These are phyloP conservation scores for Eutypa lata DNA, from an alignment of 2,329 filamentous ascomycete genomes.

Conservation along the genomic window DNA sequence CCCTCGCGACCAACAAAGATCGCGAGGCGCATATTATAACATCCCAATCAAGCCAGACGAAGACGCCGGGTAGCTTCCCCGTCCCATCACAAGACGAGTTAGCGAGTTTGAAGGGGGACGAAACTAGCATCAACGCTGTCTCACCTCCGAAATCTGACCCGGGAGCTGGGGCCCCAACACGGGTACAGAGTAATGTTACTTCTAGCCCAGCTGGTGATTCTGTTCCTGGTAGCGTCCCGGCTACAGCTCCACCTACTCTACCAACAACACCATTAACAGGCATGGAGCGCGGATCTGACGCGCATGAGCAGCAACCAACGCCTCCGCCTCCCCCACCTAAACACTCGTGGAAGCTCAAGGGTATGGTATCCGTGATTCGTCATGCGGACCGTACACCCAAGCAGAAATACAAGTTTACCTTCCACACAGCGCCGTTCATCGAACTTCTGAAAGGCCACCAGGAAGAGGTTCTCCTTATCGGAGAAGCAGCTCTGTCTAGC, in stretches of 20 bases:
- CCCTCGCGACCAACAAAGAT: conserved; percentile 33
- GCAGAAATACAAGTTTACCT: conserved; percentile 99
- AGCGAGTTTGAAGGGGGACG: conserved; percentile 18
- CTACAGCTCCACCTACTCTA: conserved; percentile 35
- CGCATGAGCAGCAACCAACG: conserved; percentile 38
- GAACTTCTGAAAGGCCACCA: conserved; percentile 92
- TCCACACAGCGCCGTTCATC: conserved; percentile 94
- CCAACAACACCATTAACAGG: conserved; percentile 34
- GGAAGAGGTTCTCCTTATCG: conserved; percentile 92
- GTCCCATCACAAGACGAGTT: conserved; percentile 16
- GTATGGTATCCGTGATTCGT: conserved; percentile 92
- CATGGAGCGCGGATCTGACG: conserved; percentile 23
- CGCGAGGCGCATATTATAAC: conserved; percentile 30
- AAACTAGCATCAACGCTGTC: conserved; percentile 11
- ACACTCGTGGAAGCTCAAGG: conserved; percentile 96
- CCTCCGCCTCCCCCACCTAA: conserved; percentile 72
- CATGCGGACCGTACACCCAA: conserved; percentile 97
- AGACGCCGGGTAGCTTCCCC: conserved; percentile 9
- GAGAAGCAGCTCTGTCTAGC: conserved; percentile 82
- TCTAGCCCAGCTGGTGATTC: conserved; percentile 25
- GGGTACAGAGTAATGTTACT: conserved; percentile 33
- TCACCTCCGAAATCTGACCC: conserved; percentile 22
- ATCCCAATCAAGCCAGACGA: conserved; percentile 15
- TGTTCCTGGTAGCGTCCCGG: conserved; percentile 31
- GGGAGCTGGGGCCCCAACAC: conserved; percentile 20